Conservation (phyloP, 768 basidiomycete species). For the Boletus patriciae region DNA sequence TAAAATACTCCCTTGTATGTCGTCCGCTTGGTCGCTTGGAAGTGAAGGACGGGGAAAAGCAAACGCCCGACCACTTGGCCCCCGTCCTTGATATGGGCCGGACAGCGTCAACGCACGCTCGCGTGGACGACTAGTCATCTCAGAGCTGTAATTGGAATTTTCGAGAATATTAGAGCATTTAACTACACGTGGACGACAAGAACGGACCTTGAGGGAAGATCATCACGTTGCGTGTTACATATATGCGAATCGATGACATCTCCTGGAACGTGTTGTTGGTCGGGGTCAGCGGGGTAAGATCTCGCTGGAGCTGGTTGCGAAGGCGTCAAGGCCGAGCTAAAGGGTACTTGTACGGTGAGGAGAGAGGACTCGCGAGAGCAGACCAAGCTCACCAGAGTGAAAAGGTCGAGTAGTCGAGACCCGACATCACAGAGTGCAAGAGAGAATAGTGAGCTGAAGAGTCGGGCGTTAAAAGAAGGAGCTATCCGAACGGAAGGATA, state of each 20-base stretch:
- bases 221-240: conserved; percentile 31
- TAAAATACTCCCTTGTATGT: conserved; percentile 23
- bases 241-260: conserved; percentile 32
- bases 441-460: neutral
- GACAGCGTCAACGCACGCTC: conserved; percentile 17
- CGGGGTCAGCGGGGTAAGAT: conserved; percentile 32
- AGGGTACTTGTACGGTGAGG: conserved; percentile 5
- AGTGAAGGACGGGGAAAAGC: conserved; percentile 10
- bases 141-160: conserved; percentile 21
- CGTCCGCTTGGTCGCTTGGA: conserved; percentile 21
- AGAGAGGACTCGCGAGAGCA: neutral
- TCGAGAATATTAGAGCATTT: conserved; percentile 11
- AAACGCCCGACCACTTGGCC: conserved; percentile 8
- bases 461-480: conserved; percentile 9
- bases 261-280: conserved; percentile 28
- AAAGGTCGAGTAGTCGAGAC: conserved; percentile 30
- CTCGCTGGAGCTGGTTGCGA: conserved; percentile 21
- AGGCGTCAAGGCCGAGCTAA: conserved; percentile 29
- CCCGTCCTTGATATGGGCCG: conserved; percentile 24
- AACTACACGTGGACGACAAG: conserved; percentile 27
- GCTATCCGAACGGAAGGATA: conserved; percentile 5
- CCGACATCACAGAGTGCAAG: conserved; percentile 17
- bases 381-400: conserved; percentile 22
- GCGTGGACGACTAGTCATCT: conserved; percentile 25
- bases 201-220: conserved; percentile 36